phyloP scores from a whole-genome alignment of 2,329 filamentous ascomycete genomes.

The Domatiomyces catenatus region DNA sequence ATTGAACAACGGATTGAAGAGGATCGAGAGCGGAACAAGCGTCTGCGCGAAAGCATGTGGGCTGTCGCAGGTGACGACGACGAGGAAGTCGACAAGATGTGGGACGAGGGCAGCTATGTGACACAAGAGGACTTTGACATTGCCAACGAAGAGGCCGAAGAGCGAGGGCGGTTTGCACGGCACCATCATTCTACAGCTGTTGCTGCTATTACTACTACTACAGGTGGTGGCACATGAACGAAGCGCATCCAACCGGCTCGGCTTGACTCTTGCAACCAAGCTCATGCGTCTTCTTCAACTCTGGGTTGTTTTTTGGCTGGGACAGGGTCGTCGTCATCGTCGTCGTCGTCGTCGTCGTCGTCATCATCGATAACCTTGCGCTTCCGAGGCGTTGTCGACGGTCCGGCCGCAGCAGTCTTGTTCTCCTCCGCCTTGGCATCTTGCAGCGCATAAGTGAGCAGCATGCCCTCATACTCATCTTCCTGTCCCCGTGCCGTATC shows the following conservation, averaged over 20 bases:
- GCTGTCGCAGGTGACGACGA: constrained; percentile 52
- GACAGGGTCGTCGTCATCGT: constrained; percentile 9
- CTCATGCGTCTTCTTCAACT: background rate
- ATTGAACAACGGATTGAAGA: constrained; percentile 95
- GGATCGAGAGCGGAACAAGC: constrained; percentile 86
- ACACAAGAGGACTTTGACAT: constrained; percentile 73
- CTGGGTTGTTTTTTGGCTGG: constrained; percentile 9
- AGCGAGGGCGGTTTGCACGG: constrained; percentile 29
- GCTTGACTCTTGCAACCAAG: background rate
- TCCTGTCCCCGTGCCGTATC: constrained; percentile 42
- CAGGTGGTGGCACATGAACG: background rate
- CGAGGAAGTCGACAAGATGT: constrained; percentile 64
- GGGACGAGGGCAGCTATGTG: constrained; percentile 75
- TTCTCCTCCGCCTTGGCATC: constrained; percentile 18
- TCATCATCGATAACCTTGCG: constrained; percentile 20
- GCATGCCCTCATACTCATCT: constrained; percentile 42
- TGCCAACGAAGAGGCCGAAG: constrained; percentile 56
- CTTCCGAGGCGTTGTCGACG: constrained; percentile 15
- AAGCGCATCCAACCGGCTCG: background rate
- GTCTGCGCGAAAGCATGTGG: constrained; percentile 85
- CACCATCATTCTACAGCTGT: constrained; percentile 2
- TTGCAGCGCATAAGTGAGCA: constrained; percentile 28
- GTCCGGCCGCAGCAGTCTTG: constrained; percentile 17
- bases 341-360: constrained; percentile 14
- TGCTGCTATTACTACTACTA: background rate